Percentiles rank a stretch among this genome's conserved stretches.
phyloP scores from a whole-genome alignment of 306 rosid species.

The Prunus padus region DNA sequence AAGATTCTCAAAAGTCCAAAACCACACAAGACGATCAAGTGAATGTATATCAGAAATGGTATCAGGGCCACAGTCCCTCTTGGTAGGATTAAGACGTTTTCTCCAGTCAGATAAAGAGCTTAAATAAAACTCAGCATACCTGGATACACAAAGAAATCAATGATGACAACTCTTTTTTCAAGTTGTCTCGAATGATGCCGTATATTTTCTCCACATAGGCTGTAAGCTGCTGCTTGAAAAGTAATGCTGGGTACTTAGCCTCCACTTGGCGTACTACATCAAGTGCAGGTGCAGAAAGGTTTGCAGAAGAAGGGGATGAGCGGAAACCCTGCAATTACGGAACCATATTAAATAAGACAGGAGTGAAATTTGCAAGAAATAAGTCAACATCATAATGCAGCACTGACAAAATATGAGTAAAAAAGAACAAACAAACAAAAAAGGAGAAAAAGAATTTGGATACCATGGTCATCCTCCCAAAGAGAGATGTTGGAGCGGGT shows the following conservation, averaged over 20 bases:
- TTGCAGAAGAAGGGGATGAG: slow-evolving; percentile 88
- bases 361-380: not conserved
- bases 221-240: slow-evolving; percentile 99
- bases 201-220: slow-evolving; percentile 99
- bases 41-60: not conserved
- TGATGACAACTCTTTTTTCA: slow-evolving; percentile 84
- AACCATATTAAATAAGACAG: slow-evolving; percentile 22
- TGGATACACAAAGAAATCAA: slow-evolving; percentile 86
- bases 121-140: slow-evolving; percentile 44
- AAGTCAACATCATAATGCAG: slow-evolving; percentile 1
- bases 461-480: slow-evolving; percentile 99
- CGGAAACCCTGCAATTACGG: slow-evolving; percentile 78
- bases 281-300: slow-evolving; percentile 56
- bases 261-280: slow-evolving; percentile 88
- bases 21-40: not conserved
- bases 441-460: slow-evolving; percentile 10
- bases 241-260: slow-evolving; percentile 97
- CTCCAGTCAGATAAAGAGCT: slow-evolving; percentile 11
- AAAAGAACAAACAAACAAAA: slow-evolving; percentile 4
- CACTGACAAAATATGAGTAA: not conserved
- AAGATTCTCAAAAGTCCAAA: not conserved
- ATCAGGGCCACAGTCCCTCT: slow-evolving; percentile 16
- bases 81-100: slow-evolving; percentile 12
- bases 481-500: slow-evolving; percentile 82
- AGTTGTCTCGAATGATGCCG: slow-evolving; percentile 93